phyloP scores from a whole-genome alignment of 1,139 yeast species.

The Nadsonia starkeyi-henricii region DNA sequence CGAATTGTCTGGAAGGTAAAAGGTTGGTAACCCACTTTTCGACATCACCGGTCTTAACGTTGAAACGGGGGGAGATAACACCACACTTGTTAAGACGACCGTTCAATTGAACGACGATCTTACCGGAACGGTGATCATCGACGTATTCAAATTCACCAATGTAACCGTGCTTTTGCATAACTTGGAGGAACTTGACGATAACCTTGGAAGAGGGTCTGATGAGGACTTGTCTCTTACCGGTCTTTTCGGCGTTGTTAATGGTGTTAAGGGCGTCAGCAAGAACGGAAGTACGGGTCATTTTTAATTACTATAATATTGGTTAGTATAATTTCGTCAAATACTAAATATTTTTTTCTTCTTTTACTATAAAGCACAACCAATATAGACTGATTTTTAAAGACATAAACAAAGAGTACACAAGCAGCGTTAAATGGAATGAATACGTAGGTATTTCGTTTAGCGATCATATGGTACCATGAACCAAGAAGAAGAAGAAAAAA shows the following conservation, averaged over 20 bases:
- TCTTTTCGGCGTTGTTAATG: constrained; percentile 97
- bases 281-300: constrained; percentile 97
- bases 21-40: constrained; percentile 98
- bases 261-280: constrained; percentile 98
- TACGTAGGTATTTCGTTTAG: too few relatives aligned
- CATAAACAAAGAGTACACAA: too few relatives aligned
- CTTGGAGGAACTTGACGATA: constrained; percentile 89
- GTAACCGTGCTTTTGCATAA: constrained; percentile 97
- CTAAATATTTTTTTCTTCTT: too few relatives aligned
- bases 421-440: too few relatives aligned
- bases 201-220: constrained; percentile 99
- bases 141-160: constrained; percentile 98
- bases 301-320: constrained; percentile 12
- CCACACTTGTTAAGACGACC: constrained; percentile 99
- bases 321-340: too few relatives aligned
- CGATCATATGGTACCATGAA: too few relatives aligned
- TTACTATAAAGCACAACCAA: too few relatives aligned
- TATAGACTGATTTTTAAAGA: too few relatives aligned
- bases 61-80: constrained; percentile 96
- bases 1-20: constrained; percentile 97
- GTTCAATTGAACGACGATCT: constrained; percentile 89
- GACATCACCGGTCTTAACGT: constrained; percentile 82
- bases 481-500: too few relatives aligned
- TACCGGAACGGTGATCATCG: constrained; percentile 98
- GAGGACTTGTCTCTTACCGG: constrained; percentile 98